These are phyloP conservation scores for Plasmodium adleri DNA, from an alignment of 169 alveolate species.

Conservation along the genomic window DNA sequence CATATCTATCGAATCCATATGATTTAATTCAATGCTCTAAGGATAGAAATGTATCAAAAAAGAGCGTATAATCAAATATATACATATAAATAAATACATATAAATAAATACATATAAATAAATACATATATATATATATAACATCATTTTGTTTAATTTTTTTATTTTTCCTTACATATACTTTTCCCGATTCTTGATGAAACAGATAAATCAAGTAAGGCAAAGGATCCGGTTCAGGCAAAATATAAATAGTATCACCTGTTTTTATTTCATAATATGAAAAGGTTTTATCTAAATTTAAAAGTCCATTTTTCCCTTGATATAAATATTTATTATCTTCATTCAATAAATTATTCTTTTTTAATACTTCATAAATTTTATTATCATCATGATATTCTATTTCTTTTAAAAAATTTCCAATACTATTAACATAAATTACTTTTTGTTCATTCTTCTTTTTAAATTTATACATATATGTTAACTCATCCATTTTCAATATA, in stretches of 20 bases:
- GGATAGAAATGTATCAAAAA: constrained; percentile 1
- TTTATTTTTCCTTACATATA: constrained; percentile 28
- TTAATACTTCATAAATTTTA: constrained; percentile 36
- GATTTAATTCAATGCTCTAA: constrained; percentile 57
- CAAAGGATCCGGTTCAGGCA: constrained; percentile 59
- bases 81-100: neutral
- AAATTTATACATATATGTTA: constrained; percentile 2
- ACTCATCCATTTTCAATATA: constrained; percentile 24
- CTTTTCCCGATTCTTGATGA: constrained; percentile 54
- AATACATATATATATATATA: neutral
- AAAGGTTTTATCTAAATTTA: constrained; percentile 60
- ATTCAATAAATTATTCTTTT: constrained; percentile 11
- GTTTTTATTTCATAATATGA: constrained; percentile 32
- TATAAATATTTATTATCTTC: constrained; percentile 22
- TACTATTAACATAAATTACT: constrained; percentile 22
- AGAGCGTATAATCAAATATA: neutral
- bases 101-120: neutral
- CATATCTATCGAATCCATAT: constrained; percentile 31
- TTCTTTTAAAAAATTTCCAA: constrained; percentile 44
- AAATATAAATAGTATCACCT: constrained; percentile 43
- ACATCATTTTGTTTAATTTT: neutral
- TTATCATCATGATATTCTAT: constrained; percentile 42
- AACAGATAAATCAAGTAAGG: constrained; percentile 54
- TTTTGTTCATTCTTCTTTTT: constrained; percentile 12
- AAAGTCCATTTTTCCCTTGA: constrained; percentile 31